A percentile compares a stretch with the other conserved stretches of the same genome.
Evolutionary conservation across 78 protist species (phyloP).

Genomic region (Dictyostelium discoideum): DNA sequence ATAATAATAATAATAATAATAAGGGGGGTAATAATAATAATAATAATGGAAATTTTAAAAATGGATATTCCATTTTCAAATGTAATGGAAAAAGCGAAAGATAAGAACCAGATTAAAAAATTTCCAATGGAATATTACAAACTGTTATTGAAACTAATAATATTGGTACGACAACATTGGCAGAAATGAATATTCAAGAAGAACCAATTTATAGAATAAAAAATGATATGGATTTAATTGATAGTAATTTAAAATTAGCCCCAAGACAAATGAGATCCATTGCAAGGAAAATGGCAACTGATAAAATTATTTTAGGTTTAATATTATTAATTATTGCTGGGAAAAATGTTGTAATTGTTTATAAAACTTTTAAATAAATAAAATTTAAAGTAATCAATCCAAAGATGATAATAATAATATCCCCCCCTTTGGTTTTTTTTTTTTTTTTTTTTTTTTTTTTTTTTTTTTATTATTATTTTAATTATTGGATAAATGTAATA

Average conservation of each 20-base stretch:
- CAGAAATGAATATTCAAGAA: conserved; percentile 30
- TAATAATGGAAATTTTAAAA: not conserved
- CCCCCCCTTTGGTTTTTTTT: too few relatives aligned
- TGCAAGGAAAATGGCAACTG: conserved; percentile 47
- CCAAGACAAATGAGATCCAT: conserved; percentile 76
- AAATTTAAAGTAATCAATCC: not conserved
- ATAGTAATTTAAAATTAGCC: conserved; percentile 80
- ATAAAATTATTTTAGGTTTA: not conserved
- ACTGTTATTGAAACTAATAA: not conserved
- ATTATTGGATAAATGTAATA: not conserved
- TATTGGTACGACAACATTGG: not conserved
- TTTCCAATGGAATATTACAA: not conserved
- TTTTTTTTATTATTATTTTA: too few relatives aligned
- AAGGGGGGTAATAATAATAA: not conserved
- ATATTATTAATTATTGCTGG: not conserved
- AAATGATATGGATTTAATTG: conserved; percentile 64
- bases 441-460: too few relatives aligned
- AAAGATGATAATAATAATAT: too few relatives aligned
- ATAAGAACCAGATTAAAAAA: not conserved
- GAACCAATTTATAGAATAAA: conserved; percentile 49
- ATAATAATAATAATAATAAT: not conserved
- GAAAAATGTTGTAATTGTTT: not conserved
- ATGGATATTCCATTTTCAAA: conserved; percentile 1
- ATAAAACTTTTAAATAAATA: not conserved
- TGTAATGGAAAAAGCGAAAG: conserved; percentile 24